Evolutionary conservation across 202 grass and related monocot genomes (phyloP), one percentile per base, ranked within the genome.

Genomic region (Digitaria exilis): DNA sequence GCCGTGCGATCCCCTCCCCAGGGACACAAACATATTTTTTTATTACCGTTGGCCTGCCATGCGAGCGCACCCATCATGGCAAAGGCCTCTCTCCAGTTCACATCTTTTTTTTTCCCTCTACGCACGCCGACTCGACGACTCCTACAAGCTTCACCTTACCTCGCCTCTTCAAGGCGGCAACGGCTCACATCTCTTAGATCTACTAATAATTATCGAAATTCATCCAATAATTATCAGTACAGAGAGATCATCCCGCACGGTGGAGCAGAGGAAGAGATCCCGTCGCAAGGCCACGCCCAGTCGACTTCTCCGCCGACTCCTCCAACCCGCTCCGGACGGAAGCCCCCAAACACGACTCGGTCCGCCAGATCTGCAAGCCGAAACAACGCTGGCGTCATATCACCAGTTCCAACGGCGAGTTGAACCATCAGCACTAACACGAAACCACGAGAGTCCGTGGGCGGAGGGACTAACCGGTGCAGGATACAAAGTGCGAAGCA

Each of bases 51-150:
- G 78, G 82, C 91, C 91, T 93, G 91, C 85, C 91, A 93, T 90
- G 91, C 85, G 91, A 93, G 91, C 91, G 88, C 91, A 93, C 91
- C 88, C 91, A 86, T 68, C 91, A 93, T 88, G 91, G 82, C 91
- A 93, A 93, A 93, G 91, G 88, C 81, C 88, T 58, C 71, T 71
- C 66, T 31, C 55, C 11, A 49, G 37, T 28, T 84, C 55, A 84
- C 76, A 79, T 39, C 37, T 73, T 8, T 42, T 49, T 48, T 45
- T 24, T n/a, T 28, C 5, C 2, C 12, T 19, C 9, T 0, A 75
- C 76, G 15, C 66, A 80, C 62, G 73, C 83, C 5, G 18, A 76
- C 61, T 63, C 63, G 68, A 45, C 44, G 50, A 45, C 34, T 82
- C 30, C 64, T 83, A 90, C 80, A 87, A 19, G 32, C 8, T n/a